These are phyloP conservation scores for Elsinoe arachidis DNA, from an alignment of 2,329 filamentous ascomycete genomes.

Conservation along the genomic window DNA sequence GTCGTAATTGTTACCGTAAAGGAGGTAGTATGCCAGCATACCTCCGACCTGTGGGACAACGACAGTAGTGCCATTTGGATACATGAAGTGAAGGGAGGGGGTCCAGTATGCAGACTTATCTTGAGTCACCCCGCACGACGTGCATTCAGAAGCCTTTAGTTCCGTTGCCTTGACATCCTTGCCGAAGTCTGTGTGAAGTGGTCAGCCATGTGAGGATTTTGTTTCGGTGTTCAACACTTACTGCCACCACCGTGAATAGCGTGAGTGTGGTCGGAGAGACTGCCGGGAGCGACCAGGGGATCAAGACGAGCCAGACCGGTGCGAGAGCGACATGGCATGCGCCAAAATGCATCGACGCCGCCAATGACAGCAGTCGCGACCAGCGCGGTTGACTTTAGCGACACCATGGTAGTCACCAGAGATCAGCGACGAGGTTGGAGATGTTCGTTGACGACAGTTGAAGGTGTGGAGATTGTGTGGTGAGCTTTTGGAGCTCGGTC, in stretches of 20 bases:
- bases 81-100: constrained; percentile 68
- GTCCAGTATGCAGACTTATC: constrained; percentile 86
- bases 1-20: constrained; percentile 47
- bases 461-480: not conserved
- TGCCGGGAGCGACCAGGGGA: constrained; percentile 52
- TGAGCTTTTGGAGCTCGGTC: constrained; percentile 1
- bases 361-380: constrained; percentile 21
- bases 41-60: constrained; percentile 68
- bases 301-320: constrained; percentile 66
- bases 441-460: constrained; percentile 6
- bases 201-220: constrained; percentile 14
- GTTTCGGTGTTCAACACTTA: constrained; percentile 40
- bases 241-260: constrained; percentile 66
- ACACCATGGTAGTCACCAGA: constrained; percentile 8
- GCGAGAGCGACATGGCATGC: constrained; percentile 70
- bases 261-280: constrained; percentile 59
- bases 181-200: constrained; percentile 50
- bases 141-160: constrained; percentile 58
- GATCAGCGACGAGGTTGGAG: not conserved
- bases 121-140: constrained; percentile 68
- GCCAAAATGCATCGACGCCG: constrained; percentile 62
- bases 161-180: constrained; percentile 48
- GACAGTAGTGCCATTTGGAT: constrained; percentile 57
- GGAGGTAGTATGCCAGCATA: constrained; percentile 87
- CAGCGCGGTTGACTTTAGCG: constrained; percentile 14